Evolutionary conservation across 2,329 filamentous ascomycete genomes (phyloP).

Genomic region (Penicillium sclerotigenum): DNA sequence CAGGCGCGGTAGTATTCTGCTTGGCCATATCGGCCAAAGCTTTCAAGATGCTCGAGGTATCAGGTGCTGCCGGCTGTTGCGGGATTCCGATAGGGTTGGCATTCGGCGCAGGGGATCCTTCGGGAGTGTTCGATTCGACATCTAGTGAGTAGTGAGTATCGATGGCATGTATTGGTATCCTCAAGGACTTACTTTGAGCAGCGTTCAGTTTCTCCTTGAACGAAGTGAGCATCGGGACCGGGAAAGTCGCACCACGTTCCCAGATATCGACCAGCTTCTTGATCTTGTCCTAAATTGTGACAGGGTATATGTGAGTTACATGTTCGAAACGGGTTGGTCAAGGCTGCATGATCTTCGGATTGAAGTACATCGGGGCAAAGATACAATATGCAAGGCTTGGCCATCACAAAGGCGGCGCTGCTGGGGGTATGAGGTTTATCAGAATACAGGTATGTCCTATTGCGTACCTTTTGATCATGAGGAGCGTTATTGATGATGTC

Average conservation of each 20-base stretch:
- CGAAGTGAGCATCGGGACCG: slow-evolving; percentile 69
- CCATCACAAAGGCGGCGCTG: slow-evolving; percentile 14
- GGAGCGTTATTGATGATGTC: slow-evolving; percentile 87
- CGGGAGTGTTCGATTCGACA: slow-evolving; percentile 66
- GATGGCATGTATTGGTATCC: background rate
- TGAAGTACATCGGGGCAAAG: background rate
- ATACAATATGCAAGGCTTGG: slow-evolving; percentile 3
- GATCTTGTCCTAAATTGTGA: slow-evolving; percentile 79
- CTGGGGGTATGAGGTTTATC: slow-evolving; percentile 24
- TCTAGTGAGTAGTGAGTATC: slow-evolving; percentile 48
- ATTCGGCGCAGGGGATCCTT: slow-evolving; percentile 49
- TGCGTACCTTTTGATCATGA: slow-evolving; percentile 93
- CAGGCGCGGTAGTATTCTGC: slow-evolving; percentile 60
- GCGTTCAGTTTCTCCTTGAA: slow-evolving; percentile 79
- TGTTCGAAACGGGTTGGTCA: slow-evolving; percentile 23
- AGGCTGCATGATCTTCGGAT: background rate
- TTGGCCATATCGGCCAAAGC: slow-evolving; percentile 77
- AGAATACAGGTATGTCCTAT: slow-evolving; percentile 33
- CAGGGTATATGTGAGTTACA: slow-evolving; percentile 49
- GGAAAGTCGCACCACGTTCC: slow-evolving; percentile 94
- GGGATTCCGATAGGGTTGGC: slow-evolving; percentile 39
- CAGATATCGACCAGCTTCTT: slow-evolving; percentile 94
- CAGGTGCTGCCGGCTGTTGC: slow-evolving; percentile 44
- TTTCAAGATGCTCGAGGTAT: slow-evolving; percentile 67
- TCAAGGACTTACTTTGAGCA: slow-evolving; percentile 60